phyloP scores from a whole-genome alignment of 192 early-diverging fungal genomes.

The Gryganskiella cystojenkinii region DNA sequence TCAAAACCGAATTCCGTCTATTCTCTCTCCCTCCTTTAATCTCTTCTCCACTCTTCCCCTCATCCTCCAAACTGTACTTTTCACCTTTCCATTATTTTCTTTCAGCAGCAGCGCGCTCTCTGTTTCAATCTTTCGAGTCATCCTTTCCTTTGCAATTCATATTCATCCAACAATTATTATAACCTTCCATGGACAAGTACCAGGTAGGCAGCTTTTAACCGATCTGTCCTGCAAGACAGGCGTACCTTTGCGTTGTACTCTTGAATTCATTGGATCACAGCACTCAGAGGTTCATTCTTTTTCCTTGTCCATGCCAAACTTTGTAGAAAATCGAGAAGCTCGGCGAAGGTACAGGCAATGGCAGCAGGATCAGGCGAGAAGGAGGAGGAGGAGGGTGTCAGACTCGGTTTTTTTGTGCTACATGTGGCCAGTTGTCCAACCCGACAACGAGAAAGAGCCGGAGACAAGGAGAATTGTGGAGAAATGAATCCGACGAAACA shows the following conservation, averaged over 20 bases:
- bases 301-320: not conserved
- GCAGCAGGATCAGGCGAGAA: too few species aligned
- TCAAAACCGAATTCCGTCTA: not conserved
- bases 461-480: too few species aligned
- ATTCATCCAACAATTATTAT: not conserved
- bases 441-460: too few species aligned
- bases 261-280: not conserved
- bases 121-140: constrained; percentile 23
- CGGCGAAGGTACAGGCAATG: constrained; percentile 93
- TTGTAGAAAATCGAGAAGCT: constrained; percentile 97
- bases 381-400: too few species aligned
- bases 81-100: constrained; percentile 17
- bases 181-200: constrained; percentile 44
- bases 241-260: not conserved
- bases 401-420: too few species aligned
- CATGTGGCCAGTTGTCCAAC: too few species aligned
- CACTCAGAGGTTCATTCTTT: not conserved
- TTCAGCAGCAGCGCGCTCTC: constrained; percentile 32
- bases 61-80: not conserved
- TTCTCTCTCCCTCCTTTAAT: not conserved
- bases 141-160: constrained; percentile 10
- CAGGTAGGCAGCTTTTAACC: constrained; percentile 22
- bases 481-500: too few species aligned
- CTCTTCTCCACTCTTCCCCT: not conserved
- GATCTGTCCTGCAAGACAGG: not conserved